Evolutionary conservation across 768 basidiomycete species (phyloP), one percentile per base, ranked within the genome.

Genomic region (Suillus placidus): DNA sequence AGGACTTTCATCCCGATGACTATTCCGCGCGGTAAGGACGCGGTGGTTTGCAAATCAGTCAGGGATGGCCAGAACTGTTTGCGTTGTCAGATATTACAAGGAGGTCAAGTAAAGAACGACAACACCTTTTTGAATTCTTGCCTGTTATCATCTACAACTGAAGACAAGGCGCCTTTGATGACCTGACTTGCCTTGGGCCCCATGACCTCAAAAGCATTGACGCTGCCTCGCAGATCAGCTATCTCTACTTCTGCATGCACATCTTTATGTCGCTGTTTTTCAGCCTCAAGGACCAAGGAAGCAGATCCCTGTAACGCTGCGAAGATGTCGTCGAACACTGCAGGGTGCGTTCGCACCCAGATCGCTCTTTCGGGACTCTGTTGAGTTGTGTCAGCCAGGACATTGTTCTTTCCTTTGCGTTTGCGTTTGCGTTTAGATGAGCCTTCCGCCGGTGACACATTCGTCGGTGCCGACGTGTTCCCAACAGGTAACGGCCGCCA

Each of bases 191-290:
- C 83, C 73, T 88, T 91, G 4, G 93, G 93, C 3, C 97, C 97
- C 82, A 92, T 91, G 40, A 98, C 85, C 74, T 99, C 96, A 70
- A 97, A 97, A 6, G 88, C 82, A 67, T 92, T 92, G 51, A 94
- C 70, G 58, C 88, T 85, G 2, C 86, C 87, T 63, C 90, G 80
- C 57, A 95, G 75, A 73, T 96, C 92, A 8, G 83, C 81, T 18
- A 96, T 81, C 69, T 93, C 88, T 12, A 95, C 76, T 26, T 82
- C 80, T 14, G 69, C 73, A 5, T 68, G 58, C 30, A 67, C 65
- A 3, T 69, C 68, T 13, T 71, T 67, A 32, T 73, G 62, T 14
- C 67, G 70, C 60, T 70, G 67, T 62, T 71, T 77, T 32, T 73
- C 73, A 20, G 72, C 72, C 35, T 84, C 81, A 13, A 91, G 73